These are phyloP conservation scores for Neonectria sp. DNA, from an alignment of 2,329 filamentous ascomycete species.

Conservation along the genomic window DNA sequence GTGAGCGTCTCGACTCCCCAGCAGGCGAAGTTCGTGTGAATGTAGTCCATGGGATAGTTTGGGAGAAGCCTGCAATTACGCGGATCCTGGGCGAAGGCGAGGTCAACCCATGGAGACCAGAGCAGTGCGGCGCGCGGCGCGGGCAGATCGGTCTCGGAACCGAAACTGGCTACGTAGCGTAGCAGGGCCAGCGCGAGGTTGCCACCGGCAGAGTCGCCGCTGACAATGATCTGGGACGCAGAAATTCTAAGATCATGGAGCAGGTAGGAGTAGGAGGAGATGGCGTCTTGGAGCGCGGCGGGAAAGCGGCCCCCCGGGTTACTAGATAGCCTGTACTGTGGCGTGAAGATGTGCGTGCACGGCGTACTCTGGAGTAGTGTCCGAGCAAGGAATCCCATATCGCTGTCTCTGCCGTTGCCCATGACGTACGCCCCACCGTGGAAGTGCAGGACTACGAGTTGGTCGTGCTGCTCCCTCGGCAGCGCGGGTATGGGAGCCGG, in stretches of 20 bases:
- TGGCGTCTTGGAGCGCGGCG: conserved; percentile 12
- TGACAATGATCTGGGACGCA: background rate
- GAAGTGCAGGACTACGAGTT: conserved; percentile 9
- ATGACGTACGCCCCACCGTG: conserved; percentile 12
- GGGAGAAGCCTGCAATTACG: background rate
- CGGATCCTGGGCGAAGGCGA: background rate
- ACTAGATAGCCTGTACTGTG: conserved; percentile 6
- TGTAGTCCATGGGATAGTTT: background rate
- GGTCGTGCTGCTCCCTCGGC: background rate
- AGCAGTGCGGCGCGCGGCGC: background rate
- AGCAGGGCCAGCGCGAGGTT: conserved; percentile 7
- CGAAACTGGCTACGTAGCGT: conserved; percentile 4
- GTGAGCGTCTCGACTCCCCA: conserved; percentile 5
- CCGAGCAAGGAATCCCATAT: background rate
- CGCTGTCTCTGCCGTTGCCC: background rate
- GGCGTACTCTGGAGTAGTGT: conserved; percentile 2
- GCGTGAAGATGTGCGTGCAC: conserved; percentile 6
- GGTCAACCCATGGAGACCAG: conserved; percentile 16
- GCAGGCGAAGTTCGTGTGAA: background rate
- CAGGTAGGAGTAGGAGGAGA: conserved; percentile 7
- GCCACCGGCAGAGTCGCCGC: conserved; percentile 13
- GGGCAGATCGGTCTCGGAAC: background rate
- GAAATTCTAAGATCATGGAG: background rate
- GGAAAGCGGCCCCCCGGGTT: conserved; percentile 7
- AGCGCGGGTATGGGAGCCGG: background rate